phyloP scores from a whole-genome alignment of 441 rosid genomes.

The Cnidoscolus chayamansa region DNA sequence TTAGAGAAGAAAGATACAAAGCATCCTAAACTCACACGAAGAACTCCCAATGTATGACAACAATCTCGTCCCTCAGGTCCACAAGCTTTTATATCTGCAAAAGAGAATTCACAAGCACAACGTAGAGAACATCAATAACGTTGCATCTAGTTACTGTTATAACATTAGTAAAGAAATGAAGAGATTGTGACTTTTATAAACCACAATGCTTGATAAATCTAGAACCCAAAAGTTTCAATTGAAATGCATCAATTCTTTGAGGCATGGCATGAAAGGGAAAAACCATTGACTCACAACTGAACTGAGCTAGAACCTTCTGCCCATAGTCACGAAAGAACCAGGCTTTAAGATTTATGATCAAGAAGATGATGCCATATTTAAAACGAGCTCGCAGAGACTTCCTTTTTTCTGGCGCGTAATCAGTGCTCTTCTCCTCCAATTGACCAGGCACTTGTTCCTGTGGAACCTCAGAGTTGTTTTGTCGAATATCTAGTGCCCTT shows the following conservation, averaged over 20 bases:
- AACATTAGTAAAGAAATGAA: not conserved
- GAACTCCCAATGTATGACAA: constrained; percentile 68
- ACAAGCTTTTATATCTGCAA: constrained; percentile 65
- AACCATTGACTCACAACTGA: constrained; percentile 46
- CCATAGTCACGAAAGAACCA: constrained; percentile 92
- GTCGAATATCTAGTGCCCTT: constrained; percentile 21
- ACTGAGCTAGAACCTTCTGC: constrained; percentile 42
- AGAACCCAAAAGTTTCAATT: not conserved
- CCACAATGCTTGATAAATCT: not conserved
- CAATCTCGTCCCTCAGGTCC: constrained; percentile 59
- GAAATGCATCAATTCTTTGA: not conserved
- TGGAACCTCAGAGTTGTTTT: constrained; percentile 33
- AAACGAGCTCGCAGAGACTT: constrained; percentile 60
- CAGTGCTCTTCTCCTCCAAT: constrained; percentile 27
- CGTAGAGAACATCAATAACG: not conserved
- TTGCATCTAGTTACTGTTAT: not conserved
- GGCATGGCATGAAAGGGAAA: not conserved
- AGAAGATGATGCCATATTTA: constrained; percentile 62
- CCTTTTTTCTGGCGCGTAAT: constrained; percentile 39
- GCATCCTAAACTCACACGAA: constrained; percentile 84
- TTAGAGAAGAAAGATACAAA: constrained; percentile 40
- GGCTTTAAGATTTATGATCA: constrained; percentile 60
- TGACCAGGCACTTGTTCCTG: constrained; percentile 19
- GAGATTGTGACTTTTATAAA: too few relatives aligned
- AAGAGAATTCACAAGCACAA: constrained; percentile 11